Base-by-base conservation (phyloP, 345 rosid genomes). In the Luvunga scandens region DNA sequence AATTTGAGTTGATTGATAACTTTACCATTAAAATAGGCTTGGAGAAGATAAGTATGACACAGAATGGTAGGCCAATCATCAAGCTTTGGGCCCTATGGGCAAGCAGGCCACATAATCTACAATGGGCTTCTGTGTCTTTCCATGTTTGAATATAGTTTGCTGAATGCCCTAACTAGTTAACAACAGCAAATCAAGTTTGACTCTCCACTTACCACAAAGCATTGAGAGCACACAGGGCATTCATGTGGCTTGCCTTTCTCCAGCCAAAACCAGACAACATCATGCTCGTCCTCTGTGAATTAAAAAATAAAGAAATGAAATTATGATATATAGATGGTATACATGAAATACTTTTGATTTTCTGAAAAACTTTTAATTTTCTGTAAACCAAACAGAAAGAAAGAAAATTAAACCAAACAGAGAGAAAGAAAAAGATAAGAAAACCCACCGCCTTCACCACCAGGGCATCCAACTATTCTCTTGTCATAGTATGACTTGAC, bases 241-340 rank as follows among this genome's bases (percentile, higher is more conserved):
- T 93, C 97, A 69, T 84, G 83, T 18, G 91, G 87, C 87, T 90
- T 89, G 86, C 91, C 97, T 83, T 94, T 92, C 89, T 90, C 89
- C 85, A 94, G 88, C 99, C 98, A 92, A 88, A 96, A 96, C 98
- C 98, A 94, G 55, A 94, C 97, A 75, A 95, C 97, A 73, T 96
- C 98, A 76, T 96, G 99, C 80, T 94, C 97, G 39, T 92, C 97
- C 89, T 94, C 99, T 96, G 82, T 76, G 78, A 76, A 62, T 53
- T 5, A 72, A 48, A 73, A 61, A 67, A 19, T 14, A 59, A 61
- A 13, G 42, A 36, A 79, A 50, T 27, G 33, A 73, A 72, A 50
- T 72, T 14, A 59, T 42, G 36, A n/a, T 9, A 34, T 14, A 70
- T 53, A 13, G 21, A 42, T 24, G 9, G 8, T 38, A 10, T 28